Evolutionary conservation across 257 asterid genomes (phyloP).

Genomic region (Voacanga thouarsii): DNA sequence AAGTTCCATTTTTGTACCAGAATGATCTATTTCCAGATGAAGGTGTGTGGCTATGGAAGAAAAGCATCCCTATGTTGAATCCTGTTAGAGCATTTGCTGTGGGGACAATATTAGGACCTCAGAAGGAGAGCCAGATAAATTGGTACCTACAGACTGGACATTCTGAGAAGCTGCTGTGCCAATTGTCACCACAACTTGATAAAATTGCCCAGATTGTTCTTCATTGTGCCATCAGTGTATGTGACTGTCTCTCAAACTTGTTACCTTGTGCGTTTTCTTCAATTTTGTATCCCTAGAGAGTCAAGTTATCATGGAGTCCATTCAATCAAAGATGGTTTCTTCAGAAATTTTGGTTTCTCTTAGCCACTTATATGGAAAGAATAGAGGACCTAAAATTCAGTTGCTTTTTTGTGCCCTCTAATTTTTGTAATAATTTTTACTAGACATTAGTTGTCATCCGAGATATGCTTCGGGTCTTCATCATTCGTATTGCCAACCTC

Average conservation of each 20-base stretch:
- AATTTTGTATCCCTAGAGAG: background rate
- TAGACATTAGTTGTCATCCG: slow-evolving; percentile 54
- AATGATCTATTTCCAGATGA: slow-evolving; percentile 82
- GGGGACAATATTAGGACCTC: slow-evolving; percentile 72
- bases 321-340: background rate
- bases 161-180: slow-evolving; percentile 70
- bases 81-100: slow-evolving; percentile 62
- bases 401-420: background rate
- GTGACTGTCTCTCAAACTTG: slow-evolving; percentile 21
- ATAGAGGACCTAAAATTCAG: background rate
- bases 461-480: slow-evolving; percentile 79
- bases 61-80: slow-evolving; percentile 74
- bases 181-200: slow-evolving; percentile 50
- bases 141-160: slow-evolving; percentile 76
- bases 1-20: slow-evolving; percentile 32
- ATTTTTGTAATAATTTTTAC: background rate
- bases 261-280: background rate
- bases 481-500: slow-evolving; percentile 70
- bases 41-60: slow-evolving; percentile 83
- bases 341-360: background rate
- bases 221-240: slow-evolving; percentile 75
- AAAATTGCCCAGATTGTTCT: slow-evolving; percentile 52
- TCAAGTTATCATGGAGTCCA: background rate
- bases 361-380: background rate
- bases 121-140: slow-evolving; percentile 64